These are phyloP conservation scores for Daedaleopsis nitida DNA, from an alignment of 768 basidiomycete genomes.

Conservation along the genomic window DNA sequence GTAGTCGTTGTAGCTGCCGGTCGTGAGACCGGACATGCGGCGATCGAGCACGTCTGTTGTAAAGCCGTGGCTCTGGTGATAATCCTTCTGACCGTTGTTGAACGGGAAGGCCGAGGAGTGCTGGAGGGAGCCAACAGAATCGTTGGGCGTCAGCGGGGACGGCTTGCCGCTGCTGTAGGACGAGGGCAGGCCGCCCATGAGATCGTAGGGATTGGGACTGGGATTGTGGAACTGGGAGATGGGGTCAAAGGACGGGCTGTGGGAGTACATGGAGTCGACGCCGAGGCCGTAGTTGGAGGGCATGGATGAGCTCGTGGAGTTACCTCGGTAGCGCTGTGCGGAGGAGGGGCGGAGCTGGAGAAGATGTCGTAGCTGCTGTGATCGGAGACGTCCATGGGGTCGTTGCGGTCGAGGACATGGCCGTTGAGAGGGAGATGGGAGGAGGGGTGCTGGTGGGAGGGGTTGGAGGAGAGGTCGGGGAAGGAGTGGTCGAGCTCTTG, in stretches of 20 bases:
- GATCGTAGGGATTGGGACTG: conserved; percentile 60
- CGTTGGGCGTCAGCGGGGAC: conserved; percentile 73
- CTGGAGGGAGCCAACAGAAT: conserved; percentile 60
- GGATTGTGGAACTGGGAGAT: conserved; percentile 58
- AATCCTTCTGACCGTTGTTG: conserved; percentile 54
- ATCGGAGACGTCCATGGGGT: conserved; percentile 58
- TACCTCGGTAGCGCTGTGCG: conserved; percentile 63
- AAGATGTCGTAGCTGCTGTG: conserved; percentile 69
- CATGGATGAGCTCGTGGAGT: conserved; percentile 71
- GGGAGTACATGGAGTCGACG: conserved; percentile 60
- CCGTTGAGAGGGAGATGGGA: conserved; percentile 36
- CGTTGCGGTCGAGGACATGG: conserved; percentile 51
- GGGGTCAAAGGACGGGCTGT: conserved; percentile 60
- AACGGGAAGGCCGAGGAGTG: conserved; percentile 52
- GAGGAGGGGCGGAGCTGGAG: conserved; percentile 43
- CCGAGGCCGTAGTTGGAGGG: conserved; percentile 55
- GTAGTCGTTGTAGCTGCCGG: conserved; percentile 55
- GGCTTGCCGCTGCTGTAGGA: conserved; percentile 75
- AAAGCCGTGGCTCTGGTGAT: conserved; percentile 50
- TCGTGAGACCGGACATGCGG: conserved; percentile 48
- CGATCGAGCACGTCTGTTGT: conserved; percentile 60
- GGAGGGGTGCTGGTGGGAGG: conserved; percentile 35
- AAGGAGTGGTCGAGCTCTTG: conserved; percentile 61
- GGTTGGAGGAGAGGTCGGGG: conserved; percentile 41
- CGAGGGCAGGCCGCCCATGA: conserved; percentile 62